A percentile compares a stretch with the other conserved stretches of the same genome.
phyloP scores from a whole-genome alignment of 257 asterid species.

The Petunia secreta region DNA sequence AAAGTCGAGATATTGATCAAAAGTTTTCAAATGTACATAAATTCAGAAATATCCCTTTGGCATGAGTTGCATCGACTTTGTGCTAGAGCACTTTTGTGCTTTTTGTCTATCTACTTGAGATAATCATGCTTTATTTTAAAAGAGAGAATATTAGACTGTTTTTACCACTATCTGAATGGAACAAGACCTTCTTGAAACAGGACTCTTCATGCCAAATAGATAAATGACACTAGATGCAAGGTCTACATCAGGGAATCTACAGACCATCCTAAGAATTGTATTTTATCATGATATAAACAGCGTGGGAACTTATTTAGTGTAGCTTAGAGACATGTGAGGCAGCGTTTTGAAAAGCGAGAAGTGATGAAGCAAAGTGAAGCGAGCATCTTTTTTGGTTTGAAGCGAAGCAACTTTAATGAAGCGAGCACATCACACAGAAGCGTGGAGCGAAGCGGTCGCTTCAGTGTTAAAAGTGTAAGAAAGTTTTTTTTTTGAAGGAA shows the following conservation, averaged over 20 bases:
- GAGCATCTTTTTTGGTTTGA: no score
- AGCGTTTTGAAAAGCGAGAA: no score
- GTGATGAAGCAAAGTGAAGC: no score
- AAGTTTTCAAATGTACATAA: background rate
- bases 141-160: conserved; percentile 1
- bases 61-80: background rate
- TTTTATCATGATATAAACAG: conserved; percentile 16
- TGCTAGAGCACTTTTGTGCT: background rate
- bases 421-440: no score
- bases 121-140: background rate
- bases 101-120: background rate
- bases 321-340: background rate
- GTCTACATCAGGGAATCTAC: conserved; percentile 4
- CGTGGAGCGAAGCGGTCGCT: no score
- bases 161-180: background rate
- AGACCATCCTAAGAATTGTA: background rate
- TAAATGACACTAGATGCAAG: background rate
- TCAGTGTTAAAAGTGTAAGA: no score
- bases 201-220: background rate
- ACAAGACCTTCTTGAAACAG: background rate
- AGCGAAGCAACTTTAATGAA: no score
- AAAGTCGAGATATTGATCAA: background rate
- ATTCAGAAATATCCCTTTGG: conserved; percentile 2
- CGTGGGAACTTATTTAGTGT: background rate
- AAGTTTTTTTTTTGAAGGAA: no score